Evolutionary conservation across 257 asterid species (phyloP), one percentile per base, ranked within the genome.

Genomic region (Solanum habrochaites): DNA sequence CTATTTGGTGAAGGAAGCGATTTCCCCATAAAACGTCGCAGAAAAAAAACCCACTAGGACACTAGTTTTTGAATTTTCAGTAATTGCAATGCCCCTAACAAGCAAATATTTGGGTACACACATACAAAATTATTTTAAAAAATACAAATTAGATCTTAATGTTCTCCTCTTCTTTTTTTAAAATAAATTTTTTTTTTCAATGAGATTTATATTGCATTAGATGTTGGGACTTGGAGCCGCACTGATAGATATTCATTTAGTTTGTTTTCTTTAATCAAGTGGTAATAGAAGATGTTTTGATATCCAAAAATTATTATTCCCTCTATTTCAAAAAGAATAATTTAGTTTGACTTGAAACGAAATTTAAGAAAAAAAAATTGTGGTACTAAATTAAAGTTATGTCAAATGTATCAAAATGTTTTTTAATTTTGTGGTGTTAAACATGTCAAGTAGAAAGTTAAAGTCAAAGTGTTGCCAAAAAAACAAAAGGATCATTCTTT

Each of bases 21-120:
- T 91, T 94, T 93, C 90, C 98, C 98, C 98, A 95, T 94, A 88
- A 83, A 92, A 78, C 87, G 84, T 45, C 84, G n/a, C 84, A 29
- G 27, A 16, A 31, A 52, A 23, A 71, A 72, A 4, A 15, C 13
- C 52, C 83, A 56, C 83, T 31, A 85, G 67, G 29, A 69, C 45
- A 47, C 20, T 31, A 47, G 70, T 81, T 29, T 49, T 29, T 49
- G 42, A 29, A 47, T 49, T 81, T 49, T 81, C 45, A 49, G 85
- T 29, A 16, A 80, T 80, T 49, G 45, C 32, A 29, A 14, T 29
- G 45, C 67, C 69, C 69, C 45, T 29, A 49, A 29, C 23, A 29
- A 81, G 23, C 4, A 15, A 47, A 47, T 81, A 49, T 49, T 77
- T 77, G 62, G 37, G 62, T 43, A 39, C 7, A 43, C 60, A n/a